A percentile compares a stretch with the other conserved stretches of the same genome.
These are phyloP conservation scores for Melampsora americana DNA, from an alignment of 1,284 basidiomycete species.

Conservation along the genomic window DNA sequence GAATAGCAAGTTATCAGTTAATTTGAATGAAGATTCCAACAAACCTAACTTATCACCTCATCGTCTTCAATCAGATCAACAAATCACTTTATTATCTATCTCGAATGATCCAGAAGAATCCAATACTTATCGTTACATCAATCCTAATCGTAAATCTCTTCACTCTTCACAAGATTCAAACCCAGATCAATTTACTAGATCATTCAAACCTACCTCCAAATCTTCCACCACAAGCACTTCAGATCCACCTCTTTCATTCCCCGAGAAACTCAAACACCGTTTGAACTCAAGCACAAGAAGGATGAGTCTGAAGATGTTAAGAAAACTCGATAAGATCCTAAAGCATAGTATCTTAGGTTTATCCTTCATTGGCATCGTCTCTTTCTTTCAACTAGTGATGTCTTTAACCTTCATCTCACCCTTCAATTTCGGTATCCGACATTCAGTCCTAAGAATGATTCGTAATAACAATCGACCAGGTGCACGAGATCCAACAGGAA, in stretches of 20 bases:
- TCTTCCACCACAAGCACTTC: background rate
- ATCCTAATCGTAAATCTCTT: background rate
- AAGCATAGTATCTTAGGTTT: constrained; percentile 34
- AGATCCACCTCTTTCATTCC: background rate
- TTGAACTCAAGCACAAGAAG: background rate
- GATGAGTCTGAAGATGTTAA: background rate
- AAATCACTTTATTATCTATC: constrained; percentile 6
- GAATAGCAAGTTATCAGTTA: constrained; percentile 23
- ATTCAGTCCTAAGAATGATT: constrained; percentile 39
- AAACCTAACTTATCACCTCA: background rate
- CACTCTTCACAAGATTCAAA: background rate
- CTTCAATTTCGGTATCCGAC: constrained; percentile 30
- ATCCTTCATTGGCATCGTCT: constrained; percentile 34
- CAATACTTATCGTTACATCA: constrained; percentile 26
- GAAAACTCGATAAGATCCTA: constrained; percentile 13
- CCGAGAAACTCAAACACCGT: background rate
- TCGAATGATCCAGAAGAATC: background rate
- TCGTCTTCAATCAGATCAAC: constrained; percentile 1
- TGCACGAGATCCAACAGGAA: constrained; percentile 17
- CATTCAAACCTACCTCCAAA: too few species aligned
- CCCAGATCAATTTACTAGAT: background rate
- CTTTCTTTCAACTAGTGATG: constrained; percentile 36
- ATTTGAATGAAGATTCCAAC: background rate
- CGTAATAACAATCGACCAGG: constrained; percentile 4
- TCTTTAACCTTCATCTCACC: constrained; percentile 37